Evolutionary conservation across 352 stramenopile species (phyloP).

Genomic region (Thraustotheca clavata): DNA sequence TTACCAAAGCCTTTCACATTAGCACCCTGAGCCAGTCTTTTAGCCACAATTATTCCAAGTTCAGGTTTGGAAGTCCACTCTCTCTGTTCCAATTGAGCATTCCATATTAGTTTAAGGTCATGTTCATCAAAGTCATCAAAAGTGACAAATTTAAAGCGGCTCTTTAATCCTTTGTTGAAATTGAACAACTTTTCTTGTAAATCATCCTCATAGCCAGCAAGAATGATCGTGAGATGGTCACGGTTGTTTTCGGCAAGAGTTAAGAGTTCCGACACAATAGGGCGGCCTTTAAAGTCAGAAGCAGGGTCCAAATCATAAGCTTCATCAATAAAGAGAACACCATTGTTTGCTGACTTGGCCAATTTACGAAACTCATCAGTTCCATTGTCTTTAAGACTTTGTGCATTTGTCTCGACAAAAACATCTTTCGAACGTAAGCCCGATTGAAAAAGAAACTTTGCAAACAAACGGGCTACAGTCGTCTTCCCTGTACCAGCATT

Average conservation of each 20-base stretch:
- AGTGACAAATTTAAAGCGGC: conserved; percentile 71
- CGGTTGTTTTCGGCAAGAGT: conserved; percentile 79
- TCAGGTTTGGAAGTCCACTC: conserved; percentile 39
- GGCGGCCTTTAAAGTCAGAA: conserved; percentile 61
- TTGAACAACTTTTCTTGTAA: conserved; percentile 90
- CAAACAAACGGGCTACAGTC: conserved; percentile 75
- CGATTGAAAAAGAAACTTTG: conserved; percentile 69
- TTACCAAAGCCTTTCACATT: conserved; percentile 84
- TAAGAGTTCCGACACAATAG: conserved; percentile 85
- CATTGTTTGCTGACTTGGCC: conserved; percentile 57
- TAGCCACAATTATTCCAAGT: conserved; percentile 45
- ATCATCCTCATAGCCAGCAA: conserved; percentile 90
- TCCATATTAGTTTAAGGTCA: conserved; percentile 75
- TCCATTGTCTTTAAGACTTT: conserved; percentile 67
- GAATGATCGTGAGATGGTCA: conserved; percentile 80
- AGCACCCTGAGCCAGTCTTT: conserved; percentile 46
- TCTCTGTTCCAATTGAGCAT: conserved; percentile 34
- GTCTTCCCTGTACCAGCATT: conserved; percentile 74
- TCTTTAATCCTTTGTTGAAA: conserved; percentile 83
- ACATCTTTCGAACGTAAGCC: conserved; percentile 34
- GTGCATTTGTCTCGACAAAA: conserved; percentile 38
- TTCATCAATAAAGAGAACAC: conserved; percentile 91
- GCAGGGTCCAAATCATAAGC: conserved; percentile 85
- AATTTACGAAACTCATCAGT: conserved; percentile 63
- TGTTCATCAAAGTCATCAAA: conserved; percentile 90